phyloP scores from a whole-genome alignment of 768 basidiomycete species.

The Xanthoconium purpureum region DNA sequence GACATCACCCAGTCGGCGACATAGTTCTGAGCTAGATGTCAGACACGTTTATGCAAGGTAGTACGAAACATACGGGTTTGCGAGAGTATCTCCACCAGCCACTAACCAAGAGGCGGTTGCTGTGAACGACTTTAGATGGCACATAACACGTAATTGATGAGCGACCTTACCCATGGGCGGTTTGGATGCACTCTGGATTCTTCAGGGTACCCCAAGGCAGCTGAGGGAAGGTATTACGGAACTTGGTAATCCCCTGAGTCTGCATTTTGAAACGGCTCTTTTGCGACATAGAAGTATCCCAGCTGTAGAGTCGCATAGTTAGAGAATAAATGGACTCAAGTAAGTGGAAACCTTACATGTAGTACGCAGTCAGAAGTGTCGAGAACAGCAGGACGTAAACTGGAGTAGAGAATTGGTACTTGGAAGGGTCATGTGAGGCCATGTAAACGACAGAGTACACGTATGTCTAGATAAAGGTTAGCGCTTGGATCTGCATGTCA shows the following conservation, averaged over 20 bases:
- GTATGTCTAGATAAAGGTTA: slow-evolving; percentile 61
- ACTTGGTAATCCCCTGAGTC: slow-evolving; percentile 79
- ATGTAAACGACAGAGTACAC: slow-evolving; percentile 98
- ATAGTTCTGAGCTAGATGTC: slow-evolving; percentile 62
- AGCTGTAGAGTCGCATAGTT: slow-evolving; percentile 45
- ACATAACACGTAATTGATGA: background rate
- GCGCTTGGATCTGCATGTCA: background rate
- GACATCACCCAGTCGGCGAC: slow-evolving; percentile 90
- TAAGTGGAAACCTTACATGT: slow-evolving; percentile 51
- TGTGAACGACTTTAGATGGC: slow-evolving; percentile 27
- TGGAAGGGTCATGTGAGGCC: slow-evolving; percentile 87
- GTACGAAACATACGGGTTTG: slow-evolving; percentile 66
- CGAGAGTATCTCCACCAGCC: slow-evolving; percentile 95
- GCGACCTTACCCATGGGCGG: slow-evolving; percentile 74
- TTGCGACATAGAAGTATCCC: slow-evolving; percentile 93
- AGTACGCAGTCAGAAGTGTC: slow-evolving; percentile 81
- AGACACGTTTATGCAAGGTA: background rate
- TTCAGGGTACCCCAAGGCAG: slow-evolving; percentile 77
- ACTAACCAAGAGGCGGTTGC: slow-evolving; percentile 85
- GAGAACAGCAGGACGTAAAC: slow-evolving; percentile 71
- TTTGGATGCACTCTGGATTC: slow-evolving; percentile 90
- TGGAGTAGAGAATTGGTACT: slow-evolving; percentile 81
- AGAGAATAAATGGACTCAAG: background rate
- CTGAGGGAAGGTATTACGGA: slow-evolving; percentile 93
- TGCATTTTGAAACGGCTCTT: slow-evolving; percentile 99